Evolutionary conservation across 164 flowering plant species (phyloP), one percentile per base, ranked within the genome.

Genomic region (Dillenia suffruticosa): DNA sequence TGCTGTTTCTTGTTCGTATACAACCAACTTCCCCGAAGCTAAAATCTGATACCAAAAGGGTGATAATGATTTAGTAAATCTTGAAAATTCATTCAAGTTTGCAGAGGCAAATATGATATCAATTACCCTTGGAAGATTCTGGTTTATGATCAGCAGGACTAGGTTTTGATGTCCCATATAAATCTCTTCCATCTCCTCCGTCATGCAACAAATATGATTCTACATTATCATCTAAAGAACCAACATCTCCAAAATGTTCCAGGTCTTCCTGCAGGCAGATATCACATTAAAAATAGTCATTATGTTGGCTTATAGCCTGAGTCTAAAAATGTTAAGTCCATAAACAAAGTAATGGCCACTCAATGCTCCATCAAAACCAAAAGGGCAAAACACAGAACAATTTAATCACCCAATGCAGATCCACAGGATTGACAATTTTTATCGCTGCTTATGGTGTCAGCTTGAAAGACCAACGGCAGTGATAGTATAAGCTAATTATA

Each of bases 161-260:
- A 68, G 79, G 81, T 71, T 89, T 89, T 52, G 85, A 49, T 51
- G 92, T 66, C 46, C 88, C 85, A 76, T 87, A 87, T 40, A 81
- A 58, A 69, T 86, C 86, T 70, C 82, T 77, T 55, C 87, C 95
- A 70, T 94, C 96, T 57, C 88, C 96, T 59, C 82, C 93, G 74
- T 94, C 98, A 61, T 82, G 85, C 8, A 85, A 72, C 66, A 91
- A 72, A 76, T 84, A 91, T 1, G 97, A 89, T 63, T 91, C 98
- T 54, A 90, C 89, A 66, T 86, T 81, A 71, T 88, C 97, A 56
- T 93, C 94, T 56, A 90, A 77, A 51, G 96, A 80, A 56, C 87
- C 93, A 63, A 87, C 81, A 76, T 88, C 97, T 69, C 83, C 94
- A 66, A 92, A 85, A 65, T 73, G 88, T 53, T 93, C 96, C 58